These are phyloP conservation scores for Ceratocystis cubensis DNA, from an alignment of 2,329 filamentous ascomycete species.

Conservation along the genomic window DNA sequence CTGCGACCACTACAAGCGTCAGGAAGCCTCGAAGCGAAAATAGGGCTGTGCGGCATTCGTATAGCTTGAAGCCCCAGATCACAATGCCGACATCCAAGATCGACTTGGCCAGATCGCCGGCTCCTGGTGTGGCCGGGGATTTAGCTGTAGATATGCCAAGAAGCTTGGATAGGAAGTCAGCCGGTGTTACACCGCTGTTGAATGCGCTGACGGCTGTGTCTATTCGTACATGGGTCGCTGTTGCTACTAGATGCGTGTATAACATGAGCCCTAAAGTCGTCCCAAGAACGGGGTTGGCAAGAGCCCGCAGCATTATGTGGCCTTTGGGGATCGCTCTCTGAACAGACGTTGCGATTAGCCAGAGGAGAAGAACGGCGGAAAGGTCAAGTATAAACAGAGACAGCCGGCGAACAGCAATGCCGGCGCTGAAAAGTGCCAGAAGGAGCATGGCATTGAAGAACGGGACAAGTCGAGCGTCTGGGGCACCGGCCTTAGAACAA, in stretches of 20 bases:
- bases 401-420: conserved; percentile 28
- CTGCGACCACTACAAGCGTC: conserved; percentile 30
- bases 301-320: too few relatives aligned
- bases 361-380: conserved; percentile 32
- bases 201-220: background rate
- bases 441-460: background rate
- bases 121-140: conserved; percentile 27
- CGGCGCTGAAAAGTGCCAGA: background rate
- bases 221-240: background rate
- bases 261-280: background rate
- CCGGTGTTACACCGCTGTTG: background rate
- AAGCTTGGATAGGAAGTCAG: background rate
- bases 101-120: conserved; percentile 37
- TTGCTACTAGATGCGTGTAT: background rate
- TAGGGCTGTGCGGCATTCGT: conserved; percentile 37
- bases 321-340: background rate
- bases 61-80: conserved; percentile 42
- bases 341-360: background rate
- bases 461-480: background rate
- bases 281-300: conserved; percentile 4
- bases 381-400: conserved; percentile 29
- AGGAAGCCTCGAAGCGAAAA: conserved; percentile 33
- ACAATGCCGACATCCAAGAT: conserved; percentile 41
- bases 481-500: background rate
- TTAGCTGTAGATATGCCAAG: background rate